A percentile compares a stretch with the other conserved stretches of the same genome.
Evolutionary conservation across 306 rosid genomes (phyloP).

Genomic region (Cyamopsis tetragonoloba): DNA sequence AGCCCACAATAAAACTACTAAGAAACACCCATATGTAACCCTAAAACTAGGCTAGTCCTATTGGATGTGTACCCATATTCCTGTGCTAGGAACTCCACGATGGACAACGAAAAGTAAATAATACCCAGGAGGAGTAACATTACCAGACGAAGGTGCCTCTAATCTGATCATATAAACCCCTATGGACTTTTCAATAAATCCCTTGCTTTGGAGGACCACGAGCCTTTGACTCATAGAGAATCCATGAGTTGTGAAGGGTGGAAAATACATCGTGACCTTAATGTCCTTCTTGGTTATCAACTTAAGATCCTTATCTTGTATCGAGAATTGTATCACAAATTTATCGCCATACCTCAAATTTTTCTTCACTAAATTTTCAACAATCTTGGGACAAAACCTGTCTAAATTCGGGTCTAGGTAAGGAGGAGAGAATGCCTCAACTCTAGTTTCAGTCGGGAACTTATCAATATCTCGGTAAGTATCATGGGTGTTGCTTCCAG

Average conservation of each 20-base stretch:
- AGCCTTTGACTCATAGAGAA: slow-evolving; percentile 74
- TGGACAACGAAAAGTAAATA: slow-evolving; percentile 65
- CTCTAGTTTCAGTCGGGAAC: slow-evolving; percentile 69
- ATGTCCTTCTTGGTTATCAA: slow-evolving; percentile 24
- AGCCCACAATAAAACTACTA: too few relatives aligned
- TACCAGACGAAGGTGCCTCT: slow-evolving; percentile 41
- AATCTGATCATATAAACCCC: slow-evolving; percentile 9
- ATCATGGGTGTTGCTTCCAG: slow-evolving; percentile 77
- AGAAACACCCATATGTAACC: not conserved
- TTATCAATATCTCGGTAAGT: slow-evolving; percentile 41
- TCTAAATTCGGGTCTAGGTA: slow-evolving; percentile 39
- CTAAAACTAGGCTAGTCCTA: not conserved
- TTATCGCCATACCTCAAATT: slow-evolving; percentile 22
- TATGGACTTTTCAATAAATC: not conserved
- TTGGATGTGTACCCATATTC: slow-evolving; percentile 54
- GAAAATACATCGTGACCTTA: slow-evolving; percentile 56
- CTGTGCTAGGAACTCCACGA: slow-evolving; percentile 73
- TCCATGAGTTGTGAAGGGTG: slow-evolving; percentile 95
- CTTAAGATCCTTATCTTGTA: not conserved
- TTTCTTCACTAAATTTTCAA: not conserved
- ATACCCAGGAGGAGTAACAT: slow-evolving; percentile 69
- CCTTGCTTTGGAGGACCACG: slow-evolving; percentile 21
- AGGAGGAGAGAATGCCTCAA: slow-evolving; percentile 75
- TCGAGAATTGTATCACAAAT: slow-evolving; percentile 24
- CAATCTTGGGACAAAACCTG: slow-evolving; percentile 32